Evolutionary conservation across 2,329 filamentous ascomycete genomes (phyloP).

Genomic region (Monilinia aucupariae): DNA sequence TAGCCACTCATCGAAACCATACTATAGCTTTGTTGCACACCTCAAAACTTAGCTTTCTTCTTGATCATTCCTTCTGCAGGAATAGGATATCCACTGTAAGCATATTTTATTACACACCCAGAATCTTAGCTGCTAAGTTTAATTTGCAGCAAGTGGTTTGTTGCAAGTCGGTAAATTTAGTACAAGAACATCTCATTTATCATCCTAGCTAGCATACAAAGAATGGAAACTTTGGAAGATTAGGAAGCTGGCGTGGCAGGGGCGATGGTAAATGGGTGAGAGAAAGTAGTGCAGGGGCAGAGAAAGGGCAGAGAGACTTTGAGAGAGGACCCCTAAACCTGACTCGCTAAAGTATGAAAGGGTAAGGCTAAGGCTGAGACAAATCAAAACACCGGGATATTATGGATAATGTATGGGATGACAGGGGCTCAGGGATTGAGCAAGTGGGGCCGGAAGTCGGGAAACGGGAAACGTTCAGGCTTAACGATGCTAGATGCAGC

Average conservation of each 20-base stretch:
- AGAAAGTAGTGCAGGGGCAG: no score
- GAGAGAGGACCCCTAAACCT: background rate
- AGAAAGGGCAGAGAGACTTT: no score
- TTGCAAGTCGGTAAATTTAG: slow-evolving; percentile 5
- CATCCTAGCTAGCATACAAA: background rate
- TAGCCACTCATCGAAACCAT: background rate
- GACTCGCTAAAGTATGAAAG: background rate
- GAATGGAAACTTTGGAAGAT: background rate
- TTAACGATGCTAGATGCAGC: background rate
- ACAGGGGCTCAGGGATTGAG: background rate
- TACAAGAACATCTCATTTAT: background rate
- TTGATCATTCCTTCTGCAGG: background rate
- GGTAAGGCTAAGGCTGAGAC: slow-evolving; percentile 8
- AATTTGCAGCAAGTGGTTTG: background rate
- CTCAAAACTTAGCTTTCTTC: slow-evolving; percentile 12
- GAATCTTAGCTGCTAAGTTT: background rate
- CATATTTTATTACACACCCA: background rate
- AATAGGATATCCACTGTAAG: background rate
- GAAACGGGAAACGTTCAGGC: slow-evolving; percentile 1
- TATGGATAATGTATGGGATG: background rate
- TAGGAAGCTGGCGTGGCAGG: background rate
- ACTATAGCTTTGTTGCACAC: slow-evolving; percentile 12
- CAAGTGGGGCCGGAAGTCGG: background rate
- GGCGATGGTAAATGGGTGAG: background rate
- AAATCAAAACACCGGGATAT: background rate